phyloP scores from a whole-genome alignment of 148 eudicot species.

The Selenicereus undatus region DNA sequence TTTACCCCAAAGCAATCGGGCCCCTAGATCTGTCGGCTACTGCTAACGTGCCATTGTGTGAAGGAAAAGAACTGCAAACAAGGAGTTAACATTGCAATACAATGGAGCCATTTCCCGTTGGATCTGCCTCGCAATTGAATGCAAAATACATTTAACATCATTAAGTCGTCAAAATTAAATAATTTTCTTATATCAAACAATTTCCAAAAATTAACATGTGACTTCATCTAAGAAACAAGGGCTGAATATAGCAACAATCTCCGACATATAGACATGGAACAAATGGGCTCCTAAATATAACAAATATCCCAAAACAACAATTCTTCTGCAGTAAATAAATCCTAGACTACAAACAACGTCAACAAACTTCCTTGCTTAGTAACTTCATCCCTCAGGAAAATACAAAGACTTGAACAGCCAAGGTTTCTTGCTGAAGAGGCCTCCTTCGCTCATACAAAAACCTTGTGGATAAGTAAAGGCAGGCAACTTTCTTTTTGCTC shows the following conservation, averaged over 20 bases:
- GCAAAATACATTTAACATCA: too few relatives aligned
- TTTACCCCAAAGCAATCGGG: too few relatives aligned
- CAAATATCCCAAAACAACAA: constrained; percentile 15
- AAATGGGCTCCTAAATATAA: constrained; percentile 31
- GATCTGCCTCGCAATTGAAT: too few relatives aligned
- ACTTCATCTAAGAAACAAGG: background rate
- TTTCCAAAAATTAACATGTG: background rate
- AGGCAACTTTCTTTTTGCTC: constrained; percentile 13
- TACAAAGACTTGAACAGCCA: background rate
- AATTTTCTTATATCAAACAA: background rate
- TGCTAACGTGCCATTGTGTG: too few relatives aligned
- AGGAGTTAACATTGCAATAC: too few relatives aligned
- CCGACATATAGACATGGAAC: constrained; percentile 29
- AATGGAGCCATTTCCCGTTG: too few relatives aligned
- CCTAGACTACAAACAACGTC: constrained; percentile 27
- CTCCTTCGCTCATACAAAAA: constrained; percentile 3
- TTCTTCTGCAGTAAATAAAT: background rate
- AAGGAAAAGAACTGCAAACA: too few relatives aligned
- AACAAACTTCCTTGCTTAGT: constrained; percentile 9
- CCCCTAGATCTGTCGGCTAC: too few relatives aligned
- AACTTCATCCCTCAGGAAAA: background rate
- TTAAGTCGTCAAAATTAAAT: background rate
- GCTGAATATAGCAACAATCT: background rate
- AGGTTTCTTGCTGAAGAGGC: background rate
- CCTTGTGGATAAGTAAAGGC: constrained; percentile 21